Percentiles rank a stretch among this genome's conserved stretches.
These are phyloP conservation scores for Cytospora mali DNA, from an alignment of 2,329 filamentous ascomycete species.

Conservation along the genomic window DNA sequence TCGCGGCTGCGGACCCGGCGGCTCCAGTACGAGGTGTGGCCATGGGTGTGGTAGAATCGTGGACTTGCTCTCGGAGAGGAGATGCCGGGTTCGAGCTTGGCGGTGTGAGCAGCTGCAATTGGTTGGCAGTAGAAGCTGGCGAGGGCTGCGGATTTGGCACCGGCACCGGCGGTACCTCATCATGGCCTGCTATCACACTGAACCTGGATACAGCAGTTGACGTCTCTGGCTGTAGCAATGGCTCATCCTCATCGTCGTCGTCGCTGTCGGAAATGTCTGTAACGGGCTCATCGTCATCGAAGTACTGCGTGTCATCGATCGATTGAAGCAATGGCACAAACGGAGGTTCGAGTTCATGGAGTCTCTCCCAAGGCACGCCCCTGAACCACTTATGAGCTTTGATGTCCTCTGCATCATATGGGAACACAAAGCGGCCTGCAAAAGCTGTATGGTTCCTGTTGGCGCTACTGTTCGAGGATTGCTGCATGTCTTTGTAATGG, in stretches of 20 bases:
- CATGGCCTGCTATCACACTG: neutral
- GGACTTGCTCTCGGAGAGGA: neutral
- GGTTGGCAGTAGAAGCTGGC: slow-evolving; percentile 9
- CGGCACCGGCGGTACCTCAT: neutral
- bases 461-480: slow-evolving; percentile 30
- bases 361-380: slow-evolving; percentile 73
- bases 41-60: slow-evolving; percentile 15
- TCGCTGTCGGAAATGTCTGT: slow-evolving; percentile 61
- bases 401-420: slow-evolving; percentile 85
- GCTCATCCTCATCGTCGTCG: slow-evolving; percentile 29
- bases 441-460: slow-evolving; percentile 35
- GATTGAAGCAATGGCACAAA: slow-evolving; percentile 74
- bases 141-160: slow-evolving; percentile 3
- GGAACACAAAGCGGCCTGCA: slow-evolving; percentile 68
- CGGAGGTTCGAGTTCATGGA: slow-evolving; percentile 73
- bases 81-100: neutral
- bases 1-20: neutral
- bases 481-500: slow-evolving; percentile 60
- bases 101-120: neutral
- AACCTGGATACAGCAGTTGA: neutral
- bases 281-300: slow-evolving; percentile 79
- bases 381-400: slow-evolving; percentile 87
- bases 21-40: neutral
- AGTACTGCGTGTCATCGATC: slow-evolving; percentile 81
- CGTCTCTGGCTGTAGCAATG: neutral